Percentiles rank a stretch among this genome's conserved stretches.
phyloP scores from a whole-genome alignment of 2,329 filamentous ascomycete genomes.

The Penicillium vulpinum region DNA sequence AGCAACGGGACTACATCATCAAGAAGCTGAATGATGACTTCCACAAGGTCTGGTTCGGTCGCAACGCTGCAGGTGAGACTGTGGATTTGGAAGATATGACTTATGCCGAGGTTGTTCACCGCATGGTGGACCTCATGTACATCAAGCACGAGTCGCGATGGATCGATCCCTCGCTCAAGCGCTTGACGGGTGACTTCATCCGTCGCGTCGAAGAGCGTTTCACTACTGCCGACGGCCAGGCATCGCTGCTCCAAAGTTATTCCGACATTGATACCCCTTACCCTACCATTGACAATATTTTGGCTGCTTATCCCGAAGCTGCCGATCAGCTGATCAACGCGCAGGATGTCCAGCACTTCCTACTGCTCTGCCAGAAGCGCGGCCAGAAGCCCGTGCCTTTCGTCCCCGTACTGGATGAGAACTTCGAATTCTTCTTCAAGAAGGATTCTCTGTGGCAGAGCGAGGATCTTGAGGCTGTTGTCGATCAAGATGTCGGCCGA shows the following conservation, averaged over 20 bases:
- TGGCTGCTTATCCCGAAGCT: constrained; percentile 81
- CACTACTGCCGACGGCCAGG: constrained; percentile 67
- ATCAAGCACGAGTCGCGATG: constrained; percentile 87
- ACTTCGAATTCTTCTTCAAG: constrained; percentile 99
- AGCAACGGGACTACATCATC: constrained; percentile 87
- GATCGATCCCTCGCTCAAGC: constrained; percentile 83
- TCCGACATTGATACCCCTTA: constrained; percentile 83
- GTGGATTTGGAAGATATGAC: constrained; percentile 96
- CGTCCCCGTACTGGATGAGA: constrained; percentile 91
- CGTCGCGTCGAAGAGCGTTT: constrained; percentile 97
- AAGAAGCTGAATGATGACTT: constrained; percentile 94
- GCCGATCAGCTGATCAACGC: constrained; percentile 93
- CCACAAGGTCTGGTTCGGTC: constrained; percentile 95
- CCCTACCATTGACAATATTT: constrained; percentile 71
- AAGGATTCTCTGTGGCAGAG: constrained; percentile 99
- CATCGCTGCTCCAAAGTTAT: constrained; percentile 86
- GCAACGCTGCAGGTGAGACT: constrained; percentile 74
- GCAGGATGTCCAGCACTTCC: constrained; percentile 96
- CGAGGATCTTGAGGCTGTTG: constrained; percentile 92
- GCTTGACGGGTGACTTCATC: constrained; percentile 90
- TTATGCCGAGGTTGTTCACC: constrained; percentile 80
- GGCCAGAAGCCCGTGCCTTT: constrained; percentile 97
- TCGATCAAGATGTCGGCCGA: constrained; percentile 91
- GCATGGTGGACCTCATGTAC: constrained; percentile 87
- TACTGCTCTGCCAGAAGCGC: constrained; percentile 85